phyloP scores from a whole-genome alignment of 129 eudicot genomes.

The Tagetes patula region DNA sequence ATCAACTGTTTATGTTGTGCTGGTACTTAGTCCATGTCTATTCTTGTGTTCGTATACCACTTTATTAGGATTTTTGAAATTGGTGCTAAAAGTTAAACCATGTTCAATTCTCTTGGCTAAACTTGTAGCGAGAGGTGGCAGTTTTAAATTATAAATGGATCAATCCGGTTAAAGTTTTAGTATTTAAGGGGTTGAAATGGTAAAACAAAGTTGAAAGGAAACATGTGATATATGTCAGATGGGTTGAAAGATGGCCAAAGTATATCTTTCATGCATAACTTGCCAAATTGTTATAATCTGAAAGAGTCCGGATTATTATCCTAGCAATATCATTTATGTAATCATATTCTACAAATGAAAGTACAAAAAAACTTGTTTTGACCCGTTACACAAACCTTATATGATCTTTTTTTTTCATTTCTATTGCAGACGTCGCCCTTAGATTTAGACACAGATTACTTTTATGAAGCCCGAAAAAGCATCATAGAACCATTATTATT shows the following conservation, averaged over 20 bases:
- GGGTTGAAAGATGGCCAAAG: not conserved
- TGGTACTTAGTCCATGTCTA: not conserved
- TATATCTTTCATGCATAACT: not conserved
- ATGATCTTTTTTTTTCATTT: constrained; percentile 8
- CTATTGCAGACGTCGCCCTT: constrained; percentile 74
- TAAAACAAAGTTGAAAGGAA: not conserved
- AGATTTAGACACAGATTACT: constrained; percentile 75
- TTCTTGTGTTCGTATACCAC: not conserved
- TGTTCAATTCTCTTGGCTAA: not conserved
- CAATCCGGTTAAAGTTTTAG: not conserved
- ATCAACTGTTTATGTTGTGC: not conserved
- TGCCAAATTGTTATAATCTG: not conserved
- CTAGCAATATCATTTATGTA: not conserved
- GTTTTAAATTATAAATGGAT: not conserved
- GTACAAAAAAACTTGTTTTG: not conserved
- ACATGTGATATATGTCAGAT: not conserved
- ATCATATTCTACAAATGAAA: not conserved
- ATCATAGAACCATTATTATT: constrained; percentile 52
- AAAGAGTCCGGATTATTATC: not conserved
- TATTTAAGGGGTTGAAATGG: not conserved
- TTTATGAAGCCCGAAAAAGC: constrained; percentile 60
- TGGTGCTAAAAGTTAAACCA: not conserved
- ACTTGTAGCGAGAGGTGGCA: not conserved
- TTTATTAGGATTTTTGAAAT: not conserved
- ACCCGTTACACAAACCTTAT: not conserved